These are phyloP conservation scores for Achlya hypogyna DNA, from an alignment of 352 stramenopile species.

Conservation along the genomic window DNA sequence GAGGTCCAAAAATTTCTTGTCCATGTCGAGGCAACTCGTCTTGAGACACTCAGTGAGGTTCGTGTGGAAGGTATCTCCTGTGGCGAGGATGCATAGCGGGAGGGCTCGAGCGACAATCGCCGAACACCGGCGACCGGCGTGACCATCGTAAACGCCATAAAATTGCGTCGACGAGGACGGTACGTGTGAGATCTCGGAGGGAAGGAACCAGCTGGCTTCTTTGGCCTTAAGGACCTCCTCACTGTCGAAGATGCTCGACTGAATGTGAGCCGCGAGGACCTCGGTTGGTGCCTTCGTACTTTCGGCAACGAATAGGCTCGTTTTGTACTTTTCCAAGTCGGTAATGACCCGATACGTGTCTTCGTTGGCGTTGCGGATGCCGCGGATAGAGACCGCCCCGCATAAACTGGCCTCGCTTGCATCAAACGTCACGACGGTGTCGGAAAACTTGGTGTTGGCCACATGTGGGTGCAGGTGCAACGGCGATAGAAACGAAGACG, in stretches of 20 bases:
- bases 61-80: conserved; percentile 35
- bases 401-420: neutral
- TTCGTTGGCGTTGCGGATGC: conserved; percentile 45
- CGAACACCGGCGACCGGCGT: conserved; percentile 50
- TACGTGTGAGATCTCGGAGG: conserved; percentile 7
- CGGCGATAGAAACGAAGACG: neutral
- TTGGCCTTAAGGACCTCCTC: conserved; percentile 30
- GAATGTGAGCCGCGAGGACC: conserved; percentile 41
- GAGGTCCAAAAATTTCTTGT: conserved; percentile 56
- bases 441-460: neutral
- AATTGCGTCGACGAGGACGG: conserved; percentile 39
- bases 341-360: conserved; percentile 63
- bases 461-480: neutral
- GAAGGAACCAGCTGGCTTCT: neutral
- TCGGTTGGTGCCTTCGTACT: conserved; percentile 27
- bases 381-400: conserved; percentile 17
- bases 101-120: conserved; percentile 55
- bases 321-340: conserved; percentile 51
- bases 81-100: conserved; percentile 49
- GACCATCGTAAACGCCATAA: conserved; percentile 69
- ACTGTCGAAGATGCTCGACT: conserved; percentile 23
- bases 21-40: conserved; percentile 44
- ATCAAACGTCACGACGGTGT: conserved; percentile 1
- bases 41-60: conserved; percentile 35
- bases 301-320: conserved; percentile 36